These are phyloP conservation scores for Marchantia paleacea DNA, from an alignment of 225 moss, liverwort and hornwort genomes.

Conservation along the genomic window DNA sequence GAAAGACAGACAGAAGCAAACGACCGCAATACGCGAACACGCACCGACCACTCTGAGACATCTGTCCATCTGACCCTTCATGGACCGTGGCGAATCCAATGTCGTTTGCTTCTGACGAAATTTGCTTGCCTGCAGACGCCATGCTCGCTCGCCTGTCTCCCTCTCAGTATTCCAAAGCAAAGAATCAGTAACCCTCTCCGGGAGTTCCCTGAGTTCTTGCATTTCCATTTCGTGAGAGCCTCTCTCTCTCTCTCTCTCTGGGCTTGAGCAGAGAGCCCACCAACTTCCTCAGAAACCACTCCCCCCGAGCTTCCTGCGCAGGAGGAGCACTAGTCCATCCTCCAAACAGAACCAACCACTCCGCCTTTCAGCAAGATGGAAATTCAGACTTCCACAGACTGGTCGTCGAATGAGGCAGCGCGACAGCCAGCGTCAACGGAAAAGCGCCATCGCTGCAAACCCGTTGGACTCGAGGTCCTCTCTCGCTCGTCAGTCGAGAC, in stretches of 20 bases:
- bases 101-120: conserved; percentile 34
- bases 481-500: background rate
- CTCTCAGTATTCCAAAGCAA: conserved; percentile 25
- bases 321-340: background rate
- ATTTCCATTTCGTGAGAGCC: conserved; percentile 17
- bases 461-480: background rate
- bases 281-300: background rate
- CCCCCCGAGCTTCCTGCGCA: background rate
- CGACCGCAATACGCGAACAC: background rate
- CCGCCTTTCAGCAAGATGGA: background rate
- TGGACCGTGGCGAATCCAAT: conserved; percentile 29
- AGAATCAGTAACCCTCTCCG: conserved; percentile 24
- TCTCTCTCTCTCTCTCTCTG: background rate
- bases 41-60: conserved; percentile 43
- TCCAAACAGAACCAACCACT: background rate
- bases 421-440: background rate
- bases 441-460: background rate
- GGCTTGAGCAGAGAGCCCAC: too few species aligned
- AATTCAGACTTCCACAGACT: background rate
- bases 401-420: background rate
- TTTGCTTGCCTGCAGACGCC: conserved; percentile 48
- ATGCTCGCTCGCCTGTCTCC: conserved; percentile 31
- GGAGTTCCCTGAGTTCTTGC: conserved; percentile 26
- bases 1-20: conserved; percentile 3
- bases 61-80: conserved; percentile 32